Evolutionary conservation across 371 early-diverging fungal genomes (phyloP), one percentile per base, ranked within the genome.

Genomic region (Zancudomyces culisetae): DNA sequence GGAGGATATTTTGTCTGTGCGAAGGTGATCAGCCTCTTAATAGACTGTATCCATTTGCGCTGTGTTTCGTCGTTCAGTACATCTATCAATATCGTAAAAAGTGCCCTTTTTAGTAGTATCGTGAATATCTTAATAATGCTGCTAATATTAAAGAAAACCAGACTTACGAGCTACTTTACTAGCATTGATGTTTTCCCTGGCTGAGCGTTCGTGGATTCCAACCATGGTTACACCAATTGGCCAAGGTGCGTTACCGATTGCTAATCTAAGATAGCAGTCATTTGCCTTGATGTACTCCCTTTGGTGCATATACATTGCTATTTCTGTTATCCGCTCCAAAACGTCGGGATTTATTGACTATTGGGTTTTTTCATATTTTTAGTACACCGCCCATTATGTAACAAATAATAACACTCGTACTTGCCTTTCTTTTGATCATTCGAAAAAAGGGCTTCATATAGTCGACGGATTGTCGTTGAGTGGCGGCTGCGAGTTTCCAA

Each of bases 201-300:
- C 90, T 27, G 87, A 87, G 58, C 98, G 84, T 69, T 93, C 94
- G 74, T 97, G 95, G 60, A 94, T 93, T 73, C 93, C 83, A 62
- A 63, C 54, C 42, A 12, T 45, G n/a, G n/a, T n/a, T n/a, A n/a
- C n/a, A n/a, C 98, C 98, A 69, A 98, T 87, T n/a, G 96, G 98
- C 98, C 98, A 98, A 1, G 96, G 90, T 12, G 95, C 87, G 66
- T 98, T 98, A 42, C 98, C 96, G 56, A 98, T 91, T 0, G 88
- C 83, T 41, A 98, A 74, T 49, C 83, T 81, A 53, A 98, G 70
- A 60, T 98, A 98, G 2, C 85, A 74, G 58, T 92, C 93, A 57
- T 89, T 90, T 12, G 98, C 98, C 55, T 84, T 78, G 62, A 87
- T 70, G 43, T 96, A 94, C 59, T 90, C 87, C 45, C 89, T 71